phyloP scores from a whole-genome alignment of 345 rosid genomes.

The Litchi chinensis region DNA sequence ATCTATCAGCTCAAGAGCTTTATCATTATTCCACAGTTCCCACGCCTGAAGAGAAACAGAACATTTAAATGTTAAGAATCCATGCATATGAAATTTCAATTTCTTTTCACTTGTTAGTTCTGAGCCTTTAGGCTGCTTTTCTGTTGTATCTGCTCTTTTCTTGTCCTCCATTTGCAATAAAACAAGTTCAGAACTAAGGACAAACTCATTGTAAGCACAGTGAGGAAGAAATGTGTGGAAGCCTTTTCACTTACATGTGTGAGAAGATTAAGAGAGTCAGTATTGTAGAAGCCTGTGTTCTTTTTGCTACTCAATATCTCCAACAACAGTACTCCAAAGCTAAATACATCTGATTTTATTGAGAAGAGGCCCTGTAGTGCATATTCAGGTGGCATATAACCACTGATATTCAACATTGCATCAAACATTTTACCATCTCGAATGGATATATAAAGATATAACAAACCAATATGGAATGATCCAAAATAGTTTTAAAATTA shows the following conservation, averaged over 20 bases:
- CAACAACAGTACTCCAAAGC: slow-evolving; percentile 18
- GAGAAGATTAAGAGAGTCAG: slow-evolving; percentile 32
- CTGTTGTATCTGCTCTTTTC: no score
- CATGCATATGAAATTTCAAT: no score
- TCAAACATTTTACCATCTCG: not conserved
- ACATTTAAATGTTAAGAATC: not conserved
- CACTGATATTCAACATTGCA: slow-evolving; percentile 27
- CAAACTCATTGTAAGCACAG: not conserved
- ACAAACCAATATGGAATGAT: not conserved
- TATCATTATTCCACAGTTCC: slow-evolving; percentile 30
- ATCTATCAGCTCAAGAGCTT: slow-evolving; percentile 24
- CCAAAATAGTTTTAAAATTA: not conserved
- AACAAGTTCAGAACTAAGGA: not conserved
- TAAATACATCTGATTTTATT: slow-evolving; percentile 17
- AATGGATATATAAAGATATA: not conserved
- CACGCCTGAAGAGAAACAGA: slow-evolving; percentile 31
- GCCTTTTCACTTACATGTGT: slow-evolving; percentile 23
- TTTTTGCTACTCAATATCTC: slow-evolving; percentile 51
- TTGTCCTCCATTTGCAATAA: no score
- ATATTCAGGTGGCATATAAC: slow-evolving; percentile 49
- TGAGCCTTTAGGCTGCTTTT: no score
- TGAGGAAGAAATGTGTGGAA: not conserved
- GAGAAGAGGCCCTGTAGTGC: not conserved
- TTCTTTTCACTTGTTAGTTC: no score
- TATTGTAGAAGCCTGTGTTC: slow-evolving; percentile 46